These are phyloP conservation scores for Vitis hybrid DNA, from an alignment of 177 flowering plant species.

Conservation along the genomic window DNA sequence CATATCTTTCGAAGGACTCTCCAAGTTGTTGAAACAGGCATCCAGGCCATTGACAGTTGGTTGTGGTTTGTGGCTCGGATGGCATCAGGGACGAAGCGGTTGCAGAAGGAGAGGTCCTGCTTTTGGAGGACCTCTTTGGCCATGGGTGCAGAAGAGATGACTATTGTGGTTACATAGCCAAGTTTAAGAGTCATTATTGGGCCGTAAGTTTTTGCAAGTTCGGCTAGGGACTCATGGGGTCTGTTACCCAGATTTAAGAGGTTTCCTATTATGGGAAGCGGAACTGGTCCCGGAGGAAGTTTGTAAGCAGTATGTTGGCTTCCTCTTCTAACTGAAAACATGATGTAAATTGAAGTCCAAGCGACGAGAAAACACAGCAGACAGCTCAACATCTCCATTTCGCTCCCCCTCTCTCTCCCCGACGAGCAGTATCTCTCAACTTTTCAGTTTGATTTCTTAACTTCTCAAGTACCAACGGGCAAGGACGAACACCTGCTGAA, in stretches of 20 bases:
- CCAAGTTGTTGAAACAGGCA: slow-evolving; percentile 28
- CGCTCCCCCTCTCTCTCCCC: neutral
- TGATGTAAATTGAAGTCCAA: neutral
- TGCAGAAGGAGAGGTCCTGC: slow-evolving; percentile 31
- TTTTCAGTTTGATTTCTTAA: no score
- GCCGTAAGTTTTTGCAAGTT: slow-evolving; percentile 26
- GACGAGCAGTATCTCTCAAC: no score
- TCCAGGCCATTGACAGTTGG: slow-evolving; percentile 31
- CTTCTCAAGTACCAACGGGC: no score
- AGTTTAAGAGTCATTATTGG: no score
- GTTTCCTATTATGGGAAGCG: slow-evolving; percentile 54
- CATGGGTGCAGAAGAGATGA: no score
- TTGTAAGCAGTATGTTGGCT: slow-evolving; percentile 7
- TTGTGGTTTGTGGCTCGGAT: slow-evolving; percentile 25
- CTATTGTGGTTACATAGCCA: no score
- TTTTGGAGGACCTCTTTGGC: no score
- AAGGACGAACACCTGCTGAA: no score
- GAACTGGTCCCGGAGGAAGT: slow-evolving; percentile 66
- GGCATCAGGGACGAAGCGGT: slow-evolving; percentile 34
- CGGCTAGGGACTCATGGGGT: slow-evolving; percentile 47
- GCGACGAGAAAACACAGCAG: neutral
- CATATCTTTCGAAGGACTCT: slow-evolving; percentile 32
- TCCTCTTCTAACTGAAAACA: neutral
- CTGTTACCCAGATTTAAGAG: slow-evolving; percentile 45
- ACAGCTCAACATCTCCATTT: slow-evolving; percentile 16